Percentiles rank a stretch among this genome's conserved stretches.
Conservation (phyloP, 805 yeast genomes). For the Candida taoyuanica region DNA sequence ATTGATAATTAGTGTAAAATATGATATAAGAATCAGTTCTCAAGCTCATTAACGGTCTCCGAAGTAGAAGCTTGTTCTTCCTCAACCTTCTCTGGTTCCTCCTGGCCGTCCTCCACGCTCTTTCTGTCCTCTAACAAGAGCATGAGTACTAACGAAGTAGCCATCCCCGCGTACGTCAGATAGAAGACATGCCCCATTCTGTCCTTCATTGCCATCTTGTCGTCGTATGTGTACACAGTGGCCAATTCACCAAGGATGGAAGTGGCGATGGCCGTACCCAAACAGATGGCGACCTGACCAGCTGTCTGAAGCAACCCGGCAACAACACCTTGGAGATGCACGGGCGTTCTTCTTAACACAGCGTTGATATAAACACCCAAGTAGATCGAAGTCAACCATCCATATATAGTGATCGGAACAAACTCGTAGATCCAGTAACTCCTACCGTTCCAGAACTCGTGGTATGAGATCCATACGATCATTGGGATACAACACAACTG, state of each 20-base stretch:
- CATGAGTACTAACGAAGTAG: constrained; percentile 2
- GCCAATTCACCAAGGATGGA: constrained; percentile 27
- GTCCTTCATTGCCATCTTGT: constrained; percentile 2
- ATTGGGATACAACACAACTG: constrained; percentile 15
- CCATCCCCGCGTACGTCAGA: constrained; percentile 9
- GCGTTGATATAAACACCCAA: constrained; percentile 32
- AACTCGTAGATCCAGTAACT: constrained; percentile 29
- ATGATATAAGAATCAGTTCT: not conserved
- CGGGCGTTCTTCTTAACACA: constrained; percentile 31
- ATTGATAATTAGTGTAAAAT: no score
- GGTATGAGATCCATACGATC: constrained; percentile 18
- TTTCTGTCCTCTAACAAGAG: constrained; percentile 10
- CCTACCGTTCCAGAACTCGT: not conserved
- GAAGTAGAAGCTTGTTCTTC: not conserved
- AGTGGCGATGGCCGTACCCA: constrained; percentile 28
- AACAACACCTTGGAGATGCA: constrained; percentile 36
- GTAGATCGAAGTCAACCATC: constrained; percentile 29
- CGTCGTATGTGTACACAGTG: not conserved
- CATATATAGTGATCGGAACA: constrained; percentile 25
- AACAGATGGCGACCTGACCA: constrained; percentile 31
- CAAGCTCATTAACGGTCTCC: not conserved
- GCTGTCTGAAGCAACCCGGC: constrained; percentile 34
- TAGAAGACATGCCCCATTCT: constrained; percentile 10
- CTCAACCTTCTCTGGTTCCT: constrained; percentile 1
- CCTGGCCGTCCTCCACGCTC: constrained; percentile 6